Evolutionary conservation across 2,329 filamentous ascomycete genomes (phyloP).

Genomic region (Xylaria sp.): DNA sequence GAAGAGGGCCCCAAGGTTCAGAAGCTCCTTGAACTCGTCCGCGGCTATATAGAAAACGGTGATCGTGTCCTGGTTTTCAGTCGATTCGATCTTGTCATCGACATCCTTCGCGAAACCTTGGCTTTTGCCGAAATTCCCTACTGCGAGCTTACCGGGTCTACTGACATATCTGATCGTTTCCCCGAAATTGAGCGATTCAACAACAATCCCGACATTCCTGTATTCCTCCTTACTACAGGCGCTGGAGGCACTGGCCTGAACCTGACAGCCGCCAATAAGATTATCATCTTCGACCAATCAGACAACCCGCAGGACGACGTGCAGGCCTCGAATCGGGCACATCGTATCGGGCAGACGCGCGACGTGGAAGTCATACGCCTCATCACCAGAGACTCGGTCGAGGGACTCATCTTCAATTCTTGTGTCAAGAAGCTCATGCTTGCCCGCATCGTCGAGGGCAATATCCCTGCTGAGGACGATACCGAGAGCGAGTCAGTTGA

Average conservation of each 20-base stretch:
- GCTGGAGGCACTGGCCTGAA: slow-evolving; percentile 98
- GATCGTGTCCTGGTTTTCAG: slow-evolving; percentile 92
- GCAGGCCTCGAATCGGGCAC: slow-evolving; percentile 97
- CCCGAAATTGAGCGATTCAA: slow-evolving; percentile 89
- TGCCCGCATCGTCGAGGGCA: slow-evolving; percentile 65
- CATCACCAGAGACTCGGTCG: slow-evolving; percentile 83
- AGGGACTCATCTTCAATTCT: slow-evolving; percentile 91
- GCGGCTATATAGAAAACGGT: slow-evolving; percentile 78
- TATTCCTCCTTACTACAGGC: slow-evolving; percentile 92
- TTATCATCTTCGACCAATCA: slow-evolving; percentile 95
- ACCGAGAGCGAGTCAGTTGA: slow-evolving; percentile 45
- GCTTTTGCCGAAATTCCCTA: slow-evolving; percentile 77
- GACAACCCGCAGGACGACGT: slow-evolving; percentile 98
- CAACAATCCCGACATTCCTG: slow-evolving; percentile 77
- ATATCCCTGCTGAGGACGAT: slow-evolving; percentile 69
- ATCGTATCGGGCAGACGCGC: slow-evolving; percentile 89
- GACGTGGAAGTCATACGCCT: slow-evolving; percentile 91
- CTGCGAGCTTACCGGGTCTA: slow-evolving; percentile 87
- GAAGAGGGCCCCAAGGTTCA: slow-evolving; percentile 83
- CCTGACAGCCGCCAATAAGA: slow-evolving; percentile 93
- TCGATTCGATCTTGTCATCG: slow-evolving; percentile 90
- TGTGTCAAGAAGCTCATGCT: slow-evolving; percentile 94
- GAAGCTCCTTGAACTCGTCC: slow-evolving; percentile 79
- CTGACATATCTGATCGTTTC: slow-evolving; percentile 84
- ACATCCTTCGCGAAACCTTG: slow-evolving; percentile 87